Evolutionary conservation across 306 rosid genomes (phyloP).

Genomic region (Crataegus laevigata): DNA sequence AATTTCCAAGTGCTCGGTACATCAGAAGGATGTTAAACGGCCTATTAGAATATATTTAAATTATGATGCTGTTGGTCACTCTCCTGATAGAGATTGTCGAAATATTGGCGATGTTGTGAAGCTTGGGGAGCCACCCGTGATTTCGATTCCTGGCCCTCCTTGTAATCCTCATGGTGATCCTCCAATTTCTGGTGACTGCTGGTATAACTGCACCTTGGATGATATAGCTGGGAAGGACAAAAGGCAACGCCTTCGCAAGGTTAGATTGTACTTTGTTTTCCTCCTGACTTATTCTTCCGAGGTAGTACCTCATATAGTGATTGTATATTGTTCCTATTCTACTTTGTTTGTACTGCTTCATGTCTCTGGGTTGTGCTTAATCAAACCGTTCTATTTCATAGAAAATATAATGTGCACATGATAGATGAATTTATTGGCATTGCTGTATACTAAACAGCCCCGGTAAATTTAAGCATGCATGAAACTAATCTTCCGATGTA

Average conservation of each 20-base stretch:
- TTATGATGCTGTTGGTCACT: conserved; percentile 98
- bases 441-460: not conserved
- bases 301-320: not conserved
- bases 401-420: not conserved
- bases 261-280: conserved; percentile 20
- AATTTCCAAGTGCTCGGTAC: conserved; percentile 26
- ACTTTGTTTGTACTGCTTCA: not conserved
- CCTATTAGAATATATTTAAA: conserved; percentile 92
- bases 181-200: conserved; percentile 84
- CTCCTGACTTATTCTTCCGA: not conserved
- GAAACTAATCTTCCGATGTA: conserved; percentile 20
- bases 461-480: not conserved
- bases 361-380: not conserved
- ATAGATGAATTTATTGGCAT: not conserved
- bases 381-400: not conserved
- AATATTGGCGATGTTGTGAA: conserved; percentile 72
- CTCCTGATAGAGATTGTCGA: conserved; percentile 85
- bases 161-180: conserved; percentile 77
- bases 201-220: conserved; percentile 92
- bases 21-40: conserved; percentile 51
- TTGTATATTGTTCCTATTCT: not conserved
- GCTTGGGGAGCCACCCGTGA: conserved; percentile 86
- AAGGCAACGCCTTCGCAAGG: conserved; percentile 78
- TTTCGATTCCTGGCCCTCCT: conserved; percentile 50
- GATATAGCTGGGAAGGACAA: conserved; percentile 94